phyloP scores from a whole-genome alignment of 1,284 basidiomycete species.

The Ceratobasidium sp. region DNA sequence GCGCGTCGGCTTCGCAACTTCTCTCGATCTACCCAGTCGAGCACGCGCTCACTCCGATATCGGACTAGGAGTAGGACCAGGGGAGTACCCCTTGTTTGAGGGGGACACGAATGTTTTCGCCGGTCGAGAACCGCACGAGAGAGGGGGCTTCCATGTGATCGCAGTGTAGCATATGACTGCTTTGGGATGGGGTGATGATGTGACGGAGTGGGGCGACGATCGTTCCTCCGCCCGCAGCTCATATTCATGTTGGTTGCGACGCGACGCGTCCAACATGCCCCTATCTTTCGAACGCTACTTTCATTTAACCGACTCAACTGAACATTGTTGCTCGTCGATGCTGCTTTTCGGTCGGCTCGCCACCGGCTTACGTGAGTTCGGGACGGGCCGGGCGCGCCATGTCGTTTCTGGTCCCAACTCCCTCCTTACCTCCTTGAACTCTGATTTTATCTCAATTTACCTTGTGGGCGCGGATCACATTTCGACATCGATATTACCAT shows the following conservation, averaged over 20 bases:
- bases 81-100: constrained; percentile 45
- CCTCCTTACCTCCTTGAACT: no score
- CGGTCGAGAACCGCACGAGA: constrained; percentile 26
- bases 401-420: no score
- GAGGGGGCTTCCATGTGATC: constrained; percentile 23
- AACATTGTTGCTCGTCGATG: constrained; percentile 10
- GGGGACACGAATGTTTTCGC: neutral
- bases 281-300: neutral
- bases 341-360: constrained; percentile 1
- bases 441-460: constrained; percentile 27
- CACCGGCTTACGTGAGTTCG: constrained; percentile 20
- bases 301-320: neutral
- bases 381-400: no score
- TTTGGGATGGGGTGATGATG: constrained; percentile 23
- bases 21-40: constrained; percentile 28
- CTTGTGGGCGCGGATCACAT: neutral
- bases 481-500: constrained; percentile 21
- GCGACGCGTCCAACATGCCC: constrained; percentile 29
- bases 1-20: constrained; percentile 18
- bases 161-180: constrained; percentile 7
- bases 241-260: constrained; percentile 34
- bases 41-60: constrained; percentile 33
- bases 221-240: neutral
- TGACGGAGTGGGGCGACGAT: constrained; percentile 2
- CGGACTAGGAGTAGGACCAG: constrained; percentile 25